These are phyloP conservation scores for Amoebophrya sp. DNA, from an alignment of 169 alveolate genomes.

Conservation along the genomic window DNA sequence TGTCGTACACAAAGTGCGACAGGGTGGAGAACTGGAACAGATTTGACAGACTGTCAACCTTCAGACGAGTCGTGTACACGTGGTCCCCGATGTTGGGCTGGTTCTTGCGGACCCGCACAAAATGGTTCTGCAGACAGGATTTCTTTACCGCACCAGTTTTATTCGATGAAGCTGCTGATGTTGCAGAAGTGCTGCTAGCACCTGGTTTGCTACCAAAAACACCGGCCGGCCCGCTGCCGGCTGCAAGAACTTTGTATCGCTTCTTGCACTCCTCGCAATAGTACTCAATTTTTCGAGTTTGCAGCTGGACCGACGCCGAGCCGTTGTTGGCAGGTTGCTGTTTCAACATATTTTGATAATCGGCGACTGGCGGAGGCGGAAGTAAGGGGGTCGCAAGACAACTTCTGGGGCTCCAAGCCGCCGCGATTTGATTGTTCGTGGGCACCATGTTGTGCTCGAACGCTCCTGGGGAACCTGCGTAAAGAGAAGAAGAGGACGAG, in stretches of 20 bases:
- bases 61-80: not conserved
- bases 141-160: not conserved
- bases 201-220: not conserved
- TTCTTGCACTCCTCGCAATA: not conserved
- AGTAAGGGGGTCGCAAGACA: not conserved
- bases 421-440: not conserved
- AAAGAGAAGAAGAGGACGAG: too few relatives aligned
- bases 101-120: not conserved
- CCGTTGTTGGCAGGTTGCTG: not conserved
- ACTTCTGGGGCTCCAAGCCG: not conserved
- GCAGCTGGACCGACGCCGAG: not conserved
- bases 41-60: not conserved
- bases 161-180: not conserved
- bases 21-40: not conserved
- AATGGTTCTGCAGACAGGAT: not conserved
- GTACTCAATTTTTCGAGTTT: not conserved
- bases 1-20: not conserved
- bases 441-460: not conserved
- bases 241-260: not conserved
- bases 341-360: not conserved
- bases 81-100: not conserved
- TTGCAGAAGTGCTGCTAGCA: not conserved
- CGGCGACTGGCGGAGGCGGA: too few relatives aligned
- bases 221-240: too few relatives aligned
- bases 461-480: too few relatives aligned